These are phyloP conservation scores for Bryoerythrophyllum caledonicum DNA, from an alignment of 225 moss, liverwort and hornwort species.

Conservation along the genomic window DNA sequence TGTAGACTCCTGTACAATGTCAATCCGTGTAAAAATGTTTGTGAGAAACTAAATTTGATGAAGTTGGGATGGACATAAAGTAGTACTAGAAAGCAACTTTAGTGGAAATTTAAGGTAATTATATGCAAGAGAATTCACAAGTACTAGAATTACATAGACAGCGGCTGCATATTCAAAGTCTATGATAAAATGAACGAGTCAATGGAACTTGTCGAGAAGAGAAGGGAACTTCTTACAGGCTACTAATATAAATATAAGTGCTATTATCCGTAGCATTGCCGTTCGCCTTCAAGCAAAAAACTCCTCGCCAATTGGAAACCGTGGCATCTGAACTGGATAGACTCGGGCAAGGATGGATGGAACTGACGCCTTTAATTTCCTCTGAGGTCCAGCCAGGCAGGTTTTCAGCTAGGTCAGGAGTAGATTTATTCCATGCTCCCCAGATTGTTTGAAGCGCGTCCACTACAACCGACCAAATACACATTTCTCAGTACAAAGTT, in stretches of 20 bases:
- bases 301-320: slow-evolving; percentile 23
- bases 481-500: not conserved
- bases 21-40: not conserved
- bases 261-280: fast-evolving
- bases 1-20: slow-evolving; percentile 9
- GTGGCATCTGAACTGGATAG: fast-evolving
- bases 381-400: slow-evolving; percentile 22
- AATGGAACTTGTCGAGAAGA: not conserved
- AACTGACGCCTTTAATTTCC: not conserved
- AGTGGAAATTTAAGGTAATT: not conserved
- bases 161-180: not conserved
- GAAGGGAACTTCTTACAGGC: slow-evolving; percentile 23
- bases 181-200: too few relatives aligned
- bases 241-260: not conserved
- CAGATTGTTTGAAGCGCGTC: not conserved
- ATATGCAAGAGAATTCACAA: too few relatives aligned
- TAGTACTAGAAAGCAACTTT: not conserved
- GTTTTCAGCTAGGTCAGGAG: not conserved
- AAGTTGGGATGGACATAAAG: too few relatives aligned
- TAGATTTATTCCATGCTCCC: slow-evolving; percentile 17
- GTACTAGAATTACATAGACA: too few relatives aligned
- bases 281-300: not conserved
- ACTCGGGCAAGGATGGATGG: not conserved
- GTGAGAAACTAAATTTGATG: not conserved
- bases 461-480: slow-evolving; percentile 17